phyloP scores from a whole-genome alignment of 1,284 basidiomycete genomes.

The Sanghuangporus baumii region DNA sequence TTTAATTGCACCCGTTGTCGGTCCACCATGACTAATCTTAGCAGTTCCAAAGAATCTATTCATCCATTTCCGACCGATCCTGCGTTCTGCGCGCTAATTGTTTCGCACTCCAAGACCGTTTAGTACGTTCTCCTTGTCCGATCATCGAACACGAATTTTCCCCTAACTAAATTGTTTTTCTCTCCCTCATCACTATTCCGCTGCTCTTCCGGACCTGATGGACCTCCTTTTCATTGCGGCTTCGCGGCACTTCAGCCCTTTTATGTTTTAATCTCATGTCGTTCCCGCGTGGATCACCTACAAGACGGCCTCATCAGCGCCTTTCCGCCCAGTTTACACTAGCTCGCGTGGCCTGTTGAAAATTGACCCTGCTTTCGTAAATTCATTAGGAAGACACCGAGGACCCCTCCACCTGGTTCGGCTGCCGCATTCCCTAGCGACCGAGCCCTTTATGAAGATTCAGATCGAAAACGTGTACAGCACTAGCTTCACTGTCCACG shows the following conservation, averaged over 20 bases:
- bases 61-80: constrained; percentile 1
- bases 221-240: not conserved
- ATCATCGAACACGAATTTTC: constrained; percentile 1
- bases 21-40: not conserved
- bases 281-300: not conserved
- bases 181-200: not conserved
- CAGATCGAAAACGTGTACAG: not conserved
- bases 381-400: constrained; percentile 8
- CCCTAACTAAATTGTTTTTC: not conserved
- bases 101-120: not conserved
- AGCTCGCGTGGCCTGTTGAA: not conserved
- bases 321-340: not conserved
- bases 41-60: not conserved
- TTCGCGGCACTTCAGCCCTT: not conserved
- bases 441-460: constrained; percentile 5
- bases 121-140: not conserved
- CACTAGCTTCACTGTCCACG: not conserved
- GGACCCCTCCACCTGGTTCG: constrained; percentile 5
- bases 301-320: not conserved
- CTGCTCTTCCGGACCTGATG: not conserved
- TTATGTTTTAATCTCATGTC: not conserved
- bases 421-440: constrained; percentile 9
- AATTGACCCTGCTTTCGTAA: constrained; percentile 11
- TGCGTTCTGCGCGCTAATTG: constrained; percentile 2
- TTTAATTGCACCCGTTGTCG: not conserved